Evolutionary conservation across 176 grass and related monocot species (phyloP), one percentile per base, ranked within the genome.

Genomic region (Chloris gayana): DNA sequence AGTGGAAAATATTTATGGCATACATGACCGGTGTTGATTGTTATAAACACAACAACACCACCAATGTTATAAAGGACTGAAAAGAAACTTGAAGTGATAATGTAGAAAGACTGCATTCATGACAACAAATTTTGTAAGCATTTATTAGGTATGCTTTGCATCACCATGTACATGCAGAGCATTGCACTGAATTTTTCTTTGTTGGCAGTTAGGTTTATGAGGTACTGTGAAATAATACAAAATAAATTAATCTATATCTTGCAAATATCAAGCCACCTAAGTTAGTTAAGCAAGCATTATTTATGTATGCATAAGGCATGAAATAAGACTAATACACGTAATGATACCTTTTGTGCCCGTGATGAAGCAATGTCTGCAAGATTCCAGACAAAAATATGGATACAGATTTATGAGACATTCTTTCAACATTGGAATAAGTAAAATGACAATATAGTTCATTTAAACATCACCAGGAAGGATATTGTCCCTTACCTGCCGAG

Each of bases 301-400:
- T 83, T 73, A 37, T 37, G 2, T 18, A 70, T 67, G 82, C 30
- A 2, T 30, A 67, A 64, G 14, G 39, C 18, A 71, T 15, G 19
- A 12, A 12, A 34, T 72, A 6, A 33, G 47, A 64, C 22, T 88
- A 30, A 35, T 71, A 58, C 17, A 14, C 70, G 42, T 65, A 57
- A 14, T 71, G 39, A 21, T 86, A 91, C 92, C 92, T 91, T 94
- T 47, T 81, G 64, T 51, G 75, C 71, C 27, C 37, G 4, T 41
- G 39, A 71, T 74, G 88, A 88, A 74, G 35, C 22, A 27, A 78
- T 65, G 27, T 75, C 91, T 94, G 53, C 67, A 93, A 77, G 19
- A 76, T 44, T 18, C 25, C 21, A 88, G 54, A 64, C 46, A 61
- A 78, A 70, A 80, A 12, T 30, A 54, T 54, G 18, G 22, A 22